phyloP scores from a whole-genome alignment of 2,329 filamentous ascomycete species.

The Aspergillus tubingensis region DNA sequence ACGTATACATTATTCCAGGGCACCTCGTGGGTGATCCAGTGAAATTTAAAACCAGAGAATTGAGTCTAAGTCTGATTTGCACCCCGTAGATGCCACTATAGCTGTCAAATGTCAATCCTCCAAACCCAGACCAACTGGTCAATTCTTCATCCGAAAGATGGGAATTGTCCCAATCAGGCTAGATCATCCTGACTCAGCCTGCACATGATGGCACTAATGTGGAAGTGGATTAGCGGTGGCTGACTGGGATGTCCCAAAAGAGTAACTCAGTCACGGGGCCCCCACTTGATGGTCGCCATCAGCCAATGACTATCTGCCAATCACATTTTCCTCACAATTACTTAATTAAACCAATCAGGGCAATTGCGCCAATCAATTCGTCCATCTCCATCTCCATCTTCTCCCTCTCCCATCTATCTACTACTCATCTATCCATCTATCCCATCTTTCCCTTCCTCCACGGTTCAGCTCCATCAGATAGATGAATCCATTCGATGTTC shows the following conservation, averaged over 20 bases:
- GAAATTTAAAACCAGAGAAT: too few species aligned
- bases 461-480: background rate
- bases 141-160: background rate
- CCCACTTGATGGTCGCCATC: background rate
- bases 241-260: background rate
- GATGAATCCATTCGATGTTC: background rate
- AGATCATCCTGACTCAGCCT: background rate
- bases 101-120: too few species aligned
- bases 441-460: background rate
- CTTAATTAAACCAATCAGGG: too few species aligned
- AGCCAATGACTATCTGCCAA: background rate
- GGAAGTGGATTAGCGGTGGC: background rate
- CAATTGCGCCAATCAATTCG: too few species aligned
- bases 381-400: too few species aligned
- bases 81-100: too few species aligned
- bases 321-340: background rate
- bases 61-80: too few species aligned
- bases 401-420: background rate
- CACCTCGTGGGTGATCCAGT: too few species aligned
- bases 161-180: background rate
- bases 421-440: background rate
- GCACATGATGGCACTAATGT: background rate
- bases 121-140: background rate
- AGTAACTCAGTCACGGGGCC: background rate
- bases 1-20: too few species aligned